These are phyloP conservation scores for Mimosa bimucronata DNA, from an alignment of 306 rosid species.

Conservation along the genomic window DNA sequence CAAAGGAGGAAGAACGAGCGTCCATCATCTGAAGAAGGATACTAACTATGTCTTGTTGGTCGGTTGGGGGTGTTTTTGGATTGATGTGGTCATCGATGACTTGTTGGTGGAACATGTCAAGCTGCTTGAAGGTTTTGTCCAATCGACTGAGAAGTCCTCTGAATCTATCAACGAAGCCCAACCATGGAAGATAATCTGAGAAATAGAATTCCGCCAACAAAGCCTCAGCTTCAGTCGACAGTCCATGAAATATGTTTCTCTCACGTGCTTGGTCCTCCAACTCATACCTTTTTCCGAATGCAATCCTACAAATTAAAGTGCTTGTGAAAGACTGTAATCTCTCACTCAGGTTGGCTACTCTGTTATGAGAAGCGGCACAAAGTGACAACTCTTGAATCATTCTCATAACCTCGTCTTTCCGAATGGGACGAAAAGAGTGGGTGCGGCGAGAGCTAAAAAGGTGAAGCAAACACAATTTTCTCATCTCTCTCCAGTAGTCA, in stretches of 20 bases:
- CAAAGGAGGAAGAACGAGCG: conserved; percentile 16
- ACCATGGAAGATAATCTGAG: conserved; percentile 44
- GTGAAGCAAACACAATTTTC: conserved; percentile 46
- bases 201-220: conserved; percentile 39
- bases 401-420: conserved; percentile 39
- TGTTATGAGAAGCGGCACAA: not conserved
- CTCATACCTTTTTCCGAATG: conserved; percentile 47
- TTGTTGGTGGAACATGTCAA: conserved; percentile 48
- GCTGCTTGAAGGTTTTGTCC: conserved; percentile 38
- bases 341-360: conserved; percentile 36
- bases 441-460: conserved; percentile 43
- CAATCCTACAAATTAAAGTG: conserved; percentile 43
- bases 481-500: conserved; percentile 54
- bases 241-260: conserved; percentile 39
- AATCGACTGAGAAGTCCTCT: conserved; percentile 39
- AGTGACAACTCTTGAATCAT: conserved; percentile 30
- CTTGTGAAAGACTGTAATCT: conserved; percentile 35
- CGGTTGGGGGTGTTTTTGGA: not conserved
- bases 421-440: conserved; percentile 32
- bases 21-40: conserved; percentile 34
- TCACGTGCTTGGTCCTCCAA: conserved; percentile 14
- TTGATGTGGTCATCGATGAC: conserved; percentile 44
- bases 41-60: conserved; percentile 37
- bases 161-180: conserved; percentile 57
- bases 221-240: conserved; percentile 46